A percentile compares a stretch with the other conserved stretches of the same genome.
Evolutionary conservation across 371 early-diverging fungal species (phyloP).

Genomic region (Umbelopsis sp.): DNA sequence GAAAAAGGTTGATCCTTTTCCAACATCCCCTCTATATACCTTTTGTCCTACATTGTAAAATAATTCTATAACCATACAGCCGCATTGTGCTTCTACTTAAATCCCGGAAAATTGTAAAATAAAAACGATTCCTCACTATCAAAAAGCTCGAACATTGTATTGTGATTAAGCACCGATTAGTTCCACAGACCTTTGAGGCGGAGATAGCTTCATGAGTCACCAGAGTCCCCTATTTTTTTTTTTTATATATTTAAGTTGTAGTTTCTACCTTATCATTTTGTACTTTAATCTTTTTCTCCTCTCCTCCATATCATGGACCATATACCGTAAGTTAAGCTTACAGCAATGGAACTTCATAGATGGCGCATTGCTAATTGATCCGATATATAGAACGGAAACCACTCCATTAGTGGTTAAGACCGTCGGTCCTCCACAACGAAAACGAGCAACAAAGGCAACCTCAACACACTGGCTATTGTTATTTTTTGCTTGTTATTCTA

Average conservation of each 20-base stretch:
- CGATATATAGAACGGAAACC: background rate
- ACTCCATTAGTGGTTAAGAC: constrained; percentile 10
- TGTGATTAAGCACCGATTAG: background rate
- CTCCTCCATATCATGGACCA: background rate
- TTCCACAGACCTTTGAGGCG: constrained; percentile 1
- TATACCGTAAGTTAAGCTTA: background rate
- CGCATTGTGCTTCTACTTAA: background rate
- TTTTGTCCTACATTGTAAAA: background rate
- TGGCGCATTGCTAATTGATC: background rate
- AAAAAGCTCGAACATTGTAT: background rate
- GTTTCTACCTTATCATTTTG: background rate
- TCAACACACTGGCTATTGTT: constrained; percentile 9
- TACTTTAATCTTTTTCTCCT: background rate
- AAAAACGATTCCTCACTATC: background rate
- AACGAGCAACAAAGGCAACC: constrained; percentile 9
- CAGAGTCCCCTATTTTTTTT: background rate
- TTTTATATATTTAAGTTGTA: background rate
- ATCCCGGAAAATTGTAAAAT: background rate
- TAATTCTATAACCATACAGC: background rate
- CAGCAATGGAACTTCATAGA: background rate
- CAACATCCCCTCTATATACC: background rate
- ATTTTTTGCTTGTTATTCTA: constrained; percentile 5
- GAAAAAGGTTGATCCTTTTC: constrained; percentile 5
- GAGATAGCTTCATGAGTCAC: background rate
- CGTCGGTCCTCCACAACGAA: background rate